Percentiles rank a stretch among this genome's conserved stretches.
phyloP scores from a whole-genome alignment of 2,329 filamentous ascomycete genomes.

The Epichloe glyceriae region DNA sequence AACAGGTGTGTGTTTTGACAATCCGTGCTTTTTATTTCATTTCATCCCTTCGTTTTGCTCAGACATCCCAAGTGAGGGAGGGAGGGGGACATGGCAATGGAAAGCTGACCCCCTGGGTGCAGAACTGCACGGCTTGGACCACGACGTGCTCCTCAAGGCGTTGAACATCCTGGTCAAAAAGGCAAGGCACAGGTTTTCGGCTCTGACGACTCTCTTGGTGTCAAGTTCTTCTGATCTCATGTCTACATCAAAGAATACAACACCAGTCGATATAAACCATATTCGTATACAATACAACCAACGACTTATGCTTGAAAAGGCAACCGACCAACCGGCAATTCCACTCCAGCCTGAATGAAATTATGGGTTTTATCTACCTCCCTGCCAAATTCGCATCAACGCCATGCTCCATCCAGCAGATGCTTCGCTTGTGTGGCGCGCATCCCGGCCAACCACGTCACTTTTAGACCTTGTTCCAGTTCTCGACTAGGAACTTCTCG shows the following conservation, averaged over 20 bases:
- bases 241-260: neutral
- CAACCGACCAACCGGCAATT: neutral
- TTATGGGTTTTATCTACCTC: neutral
- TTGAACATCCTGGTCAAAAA: slow-evolving; percentile 72
- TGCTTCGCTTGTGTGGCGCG: slow-evolving; percentile 5
- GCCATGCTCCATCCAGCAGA: slow-evolving; percentile 10
- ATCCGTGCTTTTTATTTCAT: no score
- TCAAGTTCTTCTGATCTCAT: slow-evolving; percentile 77
- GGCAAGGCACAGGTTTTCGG: slow-evolving; percentile 93
- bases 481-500: slow-evolving; percentile 43
- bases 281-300: neutral
- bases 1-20: slow-evolving; percentile 35
- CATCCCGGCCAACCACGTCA: slow-evolving; percentile 3
- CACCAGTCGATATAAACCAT: neutral
- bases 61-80: no score
- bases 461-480: slow-evolving; percentile 23
- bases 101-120: neutral
- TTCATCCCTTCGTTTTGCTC: neutral
- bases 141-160: slow-evolving; percentile 65
- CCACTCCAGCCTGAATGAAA: neutral
- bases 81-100: no score
- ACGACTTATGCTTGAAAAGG: neutral
- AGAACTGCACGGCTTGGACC: slow-evolving; percentile 86
- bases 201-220: slow-evolving; percentile 72
- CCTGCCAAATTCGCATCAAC: neutral